Evolutionary conservation across 345 rosid species (phyloP).

Genomic region (Bruguiera gymnorhiza): DNA sequence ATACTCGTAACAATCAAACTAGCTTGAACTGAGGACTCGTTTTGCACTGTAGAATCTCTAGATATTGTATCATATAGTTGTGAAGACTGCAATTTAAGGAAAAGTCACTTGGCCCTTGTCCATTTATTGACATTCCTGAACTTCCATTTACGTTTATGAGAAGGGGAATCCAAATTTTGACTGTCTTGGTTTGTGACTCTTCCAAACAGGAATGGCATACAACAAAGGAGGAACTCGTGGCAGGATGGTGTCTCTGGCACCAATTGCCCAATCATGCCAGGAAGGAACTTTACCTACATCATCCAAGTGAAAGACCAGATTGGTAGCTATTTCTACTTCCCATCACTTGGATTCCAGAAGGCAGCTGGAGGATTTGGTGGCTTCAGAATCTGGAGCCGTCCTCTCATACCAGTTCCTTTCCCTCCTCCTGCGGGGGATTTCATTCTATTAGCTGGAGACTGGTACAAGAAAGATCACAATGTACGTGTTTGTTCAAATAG

Average conservation of each 20-base stretch:
- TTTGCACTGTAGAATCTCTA: too few species aligned
- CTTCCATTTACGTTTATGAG: not conserved
- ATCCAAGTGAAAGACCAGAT: conserved; percentile 84
- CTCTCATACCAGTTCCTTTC: conserved; percentile 76
- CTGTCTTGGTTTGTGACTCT: not conserved
- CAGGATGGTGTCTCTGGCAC: conserved; percentile 83
- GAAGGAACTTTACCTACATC: conserved; percentile 64
- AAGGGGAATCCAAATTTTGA: not conserved
- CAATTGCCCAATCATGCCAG: conserved; percentile 73
- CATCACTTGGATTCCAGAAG: conserved; percentile 74
- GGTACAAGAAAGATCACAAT: conserved; percentile 64
- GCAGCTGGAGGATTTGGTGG: conserved; percentile 84
- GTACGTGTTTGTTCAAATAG: conserved; percentile 29
- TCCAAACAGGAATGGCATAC: conserved; percentile 66
- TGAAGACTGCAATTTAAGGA: too few species aligned
- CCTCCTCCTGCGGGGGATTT: conserved; percentile 66
- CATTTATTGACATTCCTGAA: not conserved
- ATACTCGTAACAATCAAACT: too few species aligned
- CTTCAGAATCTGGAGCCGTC: conserved; percentile 55
- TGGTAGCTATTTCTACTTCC: conserved; percentile 78
- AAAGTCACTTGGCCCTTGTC: too few species aligned
- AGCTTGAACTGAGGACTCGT: too few species aligned
- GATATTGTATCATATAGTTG: too few species aligned
- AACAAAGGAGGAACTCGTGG: conserved; percentile 77
- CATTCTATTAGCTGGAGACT: conserved; percentile 68